Evolutionary conservation across 352 stramenopile species (phyloP).

Genomic region (Phytophthora sansomeana): DNA sequence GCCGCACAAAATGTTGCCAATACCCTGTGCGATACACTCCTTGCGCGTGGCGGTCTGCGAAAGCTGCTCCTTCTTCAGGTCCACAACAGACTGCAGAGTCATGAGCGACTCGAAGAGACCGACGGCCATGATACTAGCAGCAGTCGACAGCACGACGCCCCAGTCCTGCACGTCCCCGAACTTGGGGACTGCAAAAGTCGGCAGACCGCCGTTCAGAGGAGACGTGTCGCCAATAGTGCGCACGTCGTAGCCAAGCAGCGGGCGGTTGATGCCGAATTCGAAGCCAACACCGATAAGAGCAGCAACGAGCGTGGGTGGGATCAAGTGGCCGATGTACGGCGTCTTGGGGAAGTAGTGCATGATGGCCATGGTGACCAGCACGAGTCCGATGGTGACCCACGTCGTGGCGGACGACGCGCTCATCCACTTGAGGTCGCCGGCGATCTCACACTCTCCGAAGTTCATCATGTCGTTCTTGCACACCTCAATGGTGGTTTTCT

Average conservation of each 20-base stretch:
- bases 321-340: constrained; percentile 62
- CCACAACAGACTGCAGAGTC: constrained; percentile 94
- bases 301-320: constrained; percentile 86
- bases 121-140: constrained; percentile 91
- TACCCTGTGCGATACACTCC: constrained; percentile 89
- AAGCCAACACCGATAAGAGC: constrained; percentile 81
- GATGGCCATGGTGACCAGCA: constrained; percentile 85
- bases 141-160: constrained; percentile 84
- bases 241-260: constrained; percentile 74
- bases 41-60: constrained; percentile 67
- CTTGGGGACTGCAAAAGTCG: constrained; percentile 57
- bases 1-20: constrained; percentile 93
- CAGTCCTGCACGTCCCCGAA: constrained; percentile 65
- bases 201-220: constrained; percentile 55
- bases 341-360: constrained; percentile 86
- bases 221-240: constrained; percentile 84
- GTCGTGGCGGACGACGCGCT: constrained; percentile 53
- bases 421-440: constrained; percentile 82
- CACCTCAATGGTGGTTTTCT: constrained; percentile 92
- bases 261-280: constrained; percentile 89
- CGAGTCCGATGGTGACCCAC: constrained; percentile 74
- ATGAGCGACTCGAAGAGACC: constrained; percentile 95
- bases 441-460: constrained; percentile 83
- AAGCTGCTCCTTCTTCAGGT: constrained; percentile 83
- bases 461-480: constrained; percentile 60